phyloP scores from a whole-genome alignment of 257 asterid genomes.

The Nicotiana noctiflora region DNA sequence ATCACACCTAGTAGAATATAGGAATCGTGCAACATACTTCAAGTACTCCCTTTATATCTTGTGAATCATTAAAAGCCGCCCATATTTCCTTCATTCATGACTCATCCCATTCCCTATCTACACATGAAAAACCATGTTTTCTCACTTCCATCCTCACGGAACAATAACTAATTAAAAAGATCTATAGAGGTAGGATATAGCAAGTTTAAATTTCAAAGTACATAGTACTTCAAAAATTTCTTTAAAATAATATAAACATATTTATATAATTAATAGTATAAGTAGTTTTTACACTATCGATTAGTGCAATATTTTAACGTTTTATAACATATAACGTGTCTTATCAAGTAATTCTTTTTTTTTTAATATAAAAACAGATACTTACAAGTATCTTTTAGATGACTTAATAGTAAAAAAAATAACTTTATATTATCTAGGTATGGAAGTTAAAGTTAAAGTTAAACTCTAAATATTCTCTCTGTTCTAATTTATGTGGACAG shows the following conservation, averaged over 20 bases:
- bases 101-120: background rate
- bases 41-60: background rate
- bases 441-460: background rate
- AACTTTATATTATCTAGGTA: background rate
- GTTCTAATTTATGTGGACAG: too few species aligned
- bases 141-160: background rate
- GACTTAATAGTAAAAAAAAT: too few species aligned
- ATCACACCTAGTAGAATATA: background rate
- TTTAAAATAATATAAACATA: too few species aligned
- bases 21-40: constrained; percentile 10
- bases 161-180: too few species aligned
- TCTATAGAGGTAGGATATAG: background rate
- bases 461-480: background rate
- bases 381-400: too few species aligned
- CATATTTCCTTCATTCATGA: background rate
- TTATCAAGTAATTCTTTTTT: too few species aligned
- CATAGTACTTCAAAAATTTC: too few species aligned
- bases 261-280: too few species aligned
- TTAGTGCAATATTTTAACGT: too few species aligned
- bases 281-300: too few species aligned
- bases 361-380: too few species aligned
- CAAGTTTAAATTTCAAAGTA: background rate
- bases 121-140: background rate
- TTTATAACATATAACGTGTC: too few species aligned
- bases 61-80: background rate